These are phyloP conservation scores for Phytophthora parvispora DNA, from an alignment of 352 stramenopile species.

Conservation along the genomic window DNA sequence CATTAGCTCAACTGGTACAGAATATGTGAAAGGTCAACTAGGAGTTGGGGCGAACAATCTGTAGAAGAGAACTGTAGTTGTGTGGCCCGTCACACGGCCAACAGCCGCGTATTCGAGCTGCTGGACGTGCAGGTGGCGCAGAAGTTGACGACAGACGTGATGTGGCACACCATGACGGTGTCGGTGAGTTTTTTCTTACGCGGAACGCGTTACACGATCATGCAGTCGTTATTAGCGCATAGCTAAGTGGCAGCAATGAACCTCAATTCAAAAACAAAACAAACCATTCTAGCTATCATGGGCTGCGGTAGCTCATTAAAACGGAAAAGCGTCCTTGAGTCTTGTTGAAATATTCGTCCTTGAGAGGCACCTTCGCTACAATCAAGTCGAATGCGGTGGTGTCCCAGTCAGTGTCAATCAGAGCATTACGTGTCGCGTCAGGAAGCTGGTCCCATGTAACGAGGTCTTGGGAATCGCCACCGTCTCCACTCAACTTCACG, in stretches of 20 bases:
- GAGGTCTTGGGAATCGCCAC: background rate
- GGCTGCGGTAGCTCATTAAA: no score
- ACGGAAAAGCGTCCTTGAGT: background rate
- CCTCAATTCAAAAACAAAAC: no score
- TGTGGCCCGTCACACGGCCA: background rate
- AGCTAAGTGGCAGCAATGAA: no score
- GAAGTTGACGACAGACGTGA: background rate
- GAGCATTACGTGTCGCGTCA: background rate
- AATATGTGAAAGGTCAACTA: no score
- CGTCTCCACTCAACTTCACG: background rate
- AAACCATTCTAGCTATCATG: no score
- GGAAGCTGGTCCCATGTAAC: background rate
- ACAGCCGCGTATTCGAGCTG: background rate
- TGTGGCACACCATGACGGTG: background rate
- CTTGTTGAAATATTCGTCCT: background rate
- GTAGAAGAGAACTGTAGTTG: background rate
- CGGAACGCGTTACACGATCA: no score
- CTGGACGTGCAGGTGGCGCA: background rate
- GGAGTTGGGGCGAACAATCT: no score
- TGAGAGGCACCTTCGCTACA: background rate
- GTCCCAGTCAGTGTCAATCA: background rate
- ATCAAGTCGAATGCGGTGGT: background rate
- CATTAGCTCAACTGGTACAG: no score
- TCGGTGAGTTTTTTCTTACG: no score
- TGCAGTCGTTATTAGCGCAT: no score